phyloP scores from a whole-genome alignment of 164 flowering plant species.

The Nymphaea thermarum region DNA sequence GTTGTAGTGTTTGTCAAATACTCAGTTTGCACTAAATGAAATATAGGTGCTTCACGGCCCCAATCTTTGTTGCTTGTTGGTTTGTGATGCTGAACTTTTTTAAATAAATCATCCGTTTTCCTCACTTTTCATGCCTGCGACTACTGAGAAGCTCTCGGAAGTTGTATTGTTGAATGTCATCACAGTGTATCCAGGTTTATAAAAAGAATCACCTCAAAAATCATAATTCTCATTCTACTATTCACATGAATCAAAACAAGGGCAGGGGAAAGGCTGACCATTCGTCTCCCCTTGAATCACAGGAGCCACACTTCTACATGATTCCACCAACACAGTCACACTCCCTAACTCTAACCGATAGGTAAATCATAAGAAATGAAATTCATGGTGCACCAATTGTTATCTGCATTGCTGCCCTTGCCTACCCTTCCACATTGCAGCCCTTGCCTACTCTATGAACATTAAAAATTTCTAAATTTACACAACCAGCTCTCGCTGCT shows the following conservation, averaged over 20 bases:
- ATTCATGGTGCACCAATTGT: not conserved
- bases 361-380: not conserved
- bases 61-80: too few species aligned
- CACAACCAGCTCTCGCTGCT: not conserved
- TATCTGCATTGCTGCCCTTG: not conserved
- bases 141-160: too few species aligned
- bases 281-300: not conserved
- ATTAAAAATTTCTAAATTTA: not conserved
- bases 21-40: too few species aligned
- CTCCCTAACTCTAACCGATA: not conserved
- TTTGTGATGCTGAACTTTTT: too few species aligned
- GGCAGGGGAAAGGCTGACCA: not conserved
- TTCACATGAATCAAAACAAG: not conserved
- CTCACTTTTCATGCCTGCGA: too few species aligned
- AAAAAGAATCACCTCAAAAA: not conserved
- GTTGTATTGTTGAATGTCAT: too few species aligned
- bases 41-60: too few species aligned
- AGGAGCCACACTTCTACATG: not conserved
- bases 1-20: too few species aligned
- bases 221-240: not conserved
- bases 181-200: too few species aligned
- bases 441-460: not conserved
- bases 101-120: too few species aligned
- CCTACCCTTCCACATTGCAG: too few species aligned
- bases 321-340: not conserved